These are phyloP conservation scores for Epichloe uncinata DNA, from an alignment of 2,329 filamentous ascomycete genomes.

Conservation along the genomic window DNA sequence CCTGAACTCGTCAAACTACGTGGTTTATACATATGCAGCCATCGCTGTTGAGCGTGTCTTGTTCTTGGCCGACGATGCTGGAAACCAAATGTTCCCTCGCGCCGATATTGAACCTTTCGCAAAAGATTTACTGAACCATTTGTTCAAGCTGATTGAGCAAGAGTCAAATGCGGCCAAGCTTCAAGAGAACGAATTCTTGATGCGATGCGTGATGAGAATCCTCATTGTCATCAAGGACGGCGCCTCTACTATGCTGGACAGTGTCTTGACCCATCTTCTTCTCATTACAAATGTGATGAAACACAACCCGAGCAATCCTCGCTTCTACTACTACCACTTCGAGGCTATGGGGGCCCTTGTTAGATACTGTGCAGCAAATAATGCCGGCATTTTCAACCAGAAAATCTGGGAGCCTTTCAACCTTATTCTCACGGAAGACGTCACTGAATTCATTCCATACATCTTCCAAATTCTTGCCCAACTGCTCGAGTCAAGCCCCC, in stretches of 20 bases:
- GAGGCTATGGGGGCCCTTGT: conserved; percentile 87
- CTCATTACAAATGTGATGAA: conserved; percentile 86
- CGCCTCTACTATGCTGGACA: conserved; percentile 59
- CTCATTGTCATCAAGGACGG: conserved; percentile 86
- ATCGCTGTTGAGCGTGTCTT: conserved; percentile 92
- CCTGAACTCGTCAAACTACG: conserved; percentile 79
- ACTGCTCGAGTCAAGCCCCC: conserved; percentile 76
- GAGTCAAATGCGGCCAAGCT: conserved; percentile 79
- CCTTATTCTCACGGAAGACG: conserved; percentile 63
- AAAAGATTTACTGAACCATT: conserved; percentile 74
- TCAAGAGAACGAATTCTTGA: conserved; percentile 96
- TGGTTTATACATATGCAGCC: conserved; percentile 93
- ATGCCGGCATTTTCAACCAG: conserved; percentile 63
- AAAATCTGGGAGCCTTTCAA: conserved; percentile 76
- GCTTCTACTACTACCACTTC: conserved; percentile 98
- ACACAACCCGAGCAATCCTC: conserved; percentile 89
- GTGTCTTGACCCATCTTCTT: conserved; percentile 71
- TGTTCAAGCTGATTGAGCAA: conserved; percentile 84
- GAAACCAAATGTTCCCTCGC: conserved; percentile 67
- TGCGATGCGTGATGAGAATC: conserved; percentile 97
- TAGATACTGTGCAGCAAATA: conserved; percentile 46
- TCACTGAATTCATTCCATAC: conserved; percentile 94
- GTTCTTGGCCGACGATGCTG: conserved; percentile 63
- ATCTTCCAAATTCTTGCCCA: conserved; percentile 92
- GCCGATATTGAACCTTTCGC: conserved; percentile 68